A percentile compares a stretch with the other conserved stretches of the same genome.
phyloP scores from a whole-genome alignment of 1,284 basidiomycete genomes.

The Grifola frondosa region DNA sequence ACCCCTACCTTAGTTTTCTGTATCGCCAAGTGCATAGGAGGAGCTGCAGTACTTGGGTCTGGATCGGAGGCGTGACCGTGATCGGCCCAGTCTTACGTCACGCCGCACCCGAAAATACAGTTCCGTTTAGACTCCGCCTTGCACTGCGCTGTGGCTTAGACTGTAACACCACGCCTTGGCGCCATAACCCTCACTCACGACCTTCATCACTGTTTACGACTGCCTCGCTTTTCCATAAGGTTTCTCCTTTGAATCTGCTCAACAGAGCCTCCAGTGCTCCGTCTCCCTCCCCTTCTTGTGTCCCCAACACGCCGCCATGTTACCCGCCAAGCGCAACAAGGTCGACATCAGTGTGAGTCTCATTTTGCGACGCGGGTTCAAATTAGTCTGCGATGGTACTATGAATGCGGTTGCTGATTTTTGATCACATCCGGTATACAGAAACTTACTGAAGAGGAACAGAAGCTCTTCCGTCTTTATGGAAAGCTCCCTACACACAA shows the following conservation, averaged over 20 bases:
- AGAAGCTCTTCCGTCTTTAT: conserved; percentile 92
- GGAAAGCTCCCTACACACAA: conserved; percentile 93
- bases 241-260: conserved; percentile 19
- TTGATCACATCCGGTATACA: conserved; percentile 33
- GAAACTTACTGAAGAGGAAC: conserved; percentile 89
- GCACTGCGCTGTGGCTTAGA: too few species aligned
- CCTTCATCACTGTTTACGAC: conserved; percentile 16
- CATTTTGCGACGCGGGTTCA: conserved; percentile 21
- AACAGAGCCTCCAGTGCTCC: conserved; percentile 28
- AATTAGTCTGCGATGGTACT: neutral
- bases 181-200: conserved; percentile 7
- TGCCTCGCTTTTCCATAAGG: conserved; percentile 16
- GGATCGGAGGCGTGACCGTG: too few species aligned
- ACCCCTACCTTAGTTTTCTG: too few species aligned
- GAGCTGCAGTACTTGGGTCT: too few species aligned
- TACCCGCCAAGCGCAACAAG: conserved; percentile 84
- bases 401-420: neutral
- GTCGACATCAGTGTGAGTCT: conserved; percentile 82
- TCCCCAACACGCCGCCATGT: conserved; percentile 50
- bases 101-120: too few species aligned
- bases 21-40: too few species aligned
- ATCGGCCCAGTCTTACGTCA: too few species aligned
- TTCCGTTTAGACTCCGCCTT: too few species aligned
- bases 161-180: neutral
- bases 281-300: conserved; percentile 18